Percentiles rank a stretch among this genome's conserved stretches.
Conservation (phyloP, 2,329 filamentous ascomycete species). For the Zymoseptoria crescenta region DNA sequence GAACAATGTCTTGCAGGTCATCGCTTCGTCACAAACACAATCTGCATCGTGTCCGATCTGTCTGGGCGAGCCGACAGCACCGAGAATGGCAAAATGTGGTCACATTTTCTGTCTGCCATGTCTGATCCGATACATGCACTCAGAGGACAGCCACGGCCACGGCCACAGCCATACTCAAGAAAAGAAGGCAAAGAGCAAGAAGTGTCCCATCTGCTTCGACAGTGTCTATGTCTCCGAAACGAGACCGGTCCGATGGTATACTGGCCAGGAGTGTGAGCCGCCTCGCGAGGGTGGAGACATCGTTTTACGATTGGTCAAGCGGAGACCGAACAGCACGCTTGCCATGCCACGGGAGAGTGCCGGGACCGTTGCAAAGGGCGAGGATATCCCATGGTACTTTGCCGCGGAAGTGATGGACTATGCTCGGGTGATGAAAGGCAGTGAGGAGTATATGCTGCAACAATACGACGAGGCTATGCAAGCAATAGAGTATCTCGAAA, state of each 20-base stretch:
- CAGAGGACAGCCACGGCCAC: slow-evolving; percentile 67
- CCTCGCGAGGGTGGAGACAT: slow-evolving; percentile 83
- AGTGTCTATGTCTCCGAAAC: slow-evolving; percentile 86
- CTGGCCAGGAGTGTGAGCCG: slow-evolving; percentile 73
- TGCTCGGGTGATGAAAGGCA: slow-evolving; percentile 89
- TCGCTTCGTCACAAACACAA: slow-evolving; percentile 86
- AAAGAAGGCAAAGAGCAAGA: slow-evolving; percentile 76
- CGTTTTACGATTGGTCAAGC: slow-evolving; percentile 75
- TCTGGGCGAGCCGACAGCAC: slow-evolving; percentile 82
- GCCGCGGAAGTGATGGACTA: slow-evolving; percentile 92
- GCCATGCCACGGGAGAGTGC: slow-evolving; percentile 78
- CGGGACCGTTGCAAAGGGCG: slow-evolving; percentile 58
- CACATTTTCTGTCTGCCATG: slow-evolving; percentile 96
- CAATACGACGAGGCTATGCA: slow-evolving; percentile 75
- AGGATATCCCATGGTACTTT: slow-evolving; percentile 90
- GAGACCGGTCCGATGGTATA: slow-evolving; percentile 82
- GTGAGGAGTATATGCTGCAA: slow-evolving; percentile 73
- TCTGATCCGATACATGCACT: slow-evolving; percentile 91
- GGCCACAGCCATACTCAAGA: slow-evolving; percentile 44
- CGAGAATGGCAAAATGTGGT: slow-evolving; percentile 92
- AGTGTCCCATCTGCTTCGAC: slow-evolving; percentile 94
- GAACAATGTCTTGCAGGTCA: slow-evolving; percentile 80
- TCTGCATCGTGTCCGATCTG: slow-evolving; percentile 88
- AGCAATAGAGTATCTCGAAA: slow-evolving; percentile 66
- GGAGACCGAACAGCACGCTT: slow-evolving; percentile 71